Conservation (phyloP, 768 basidiomycete species). For the Hebeloma cylindrosporum region DNA sequence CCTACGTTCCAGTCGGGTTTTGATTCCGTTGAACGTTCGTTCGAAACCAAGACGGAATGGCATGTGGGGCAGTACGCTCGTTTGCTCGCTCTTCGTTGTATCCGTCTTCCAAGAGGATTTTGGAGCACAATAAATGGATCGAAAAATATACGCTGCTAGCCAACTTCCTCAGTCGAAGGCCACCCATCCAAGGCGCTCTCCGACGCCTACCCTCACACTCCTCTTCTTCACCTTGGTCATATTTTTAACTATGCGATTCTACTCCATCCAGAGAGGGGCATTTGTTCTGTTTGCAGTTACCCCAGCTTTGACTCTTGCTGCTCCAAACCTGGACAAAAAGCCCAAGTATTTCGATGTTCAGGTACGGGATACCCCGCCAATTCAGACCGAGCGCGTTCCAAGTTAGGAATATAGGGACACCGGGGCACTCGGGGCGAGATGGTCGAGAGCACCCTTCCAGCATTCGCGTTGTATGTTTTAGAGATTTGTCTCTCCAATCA, state of each 20-base stretch:
- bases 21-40: conserved; percentile 9
- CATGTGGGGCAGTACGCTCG: conserved; percentile 1
- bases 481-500: too few relatives aligned
- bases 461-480: conserved; percentile 67
- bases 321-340: conserved; percentile 5
- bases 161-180: too few relatives aligned
- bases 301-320: conserved; percentile 7
- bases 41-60: neutral
- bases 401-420: conserved; percentile 50
- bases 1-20: conserved; percentile 10
- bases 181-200: too few relatives aligned
- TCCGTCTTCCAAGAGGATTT: too few relatives aligned
- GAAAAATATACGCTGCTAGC: too few relatives aligned
- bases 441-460: conserved; percentile 69
- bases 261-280: conserved; percentile 4
- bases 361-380: conserved; percentile 26
- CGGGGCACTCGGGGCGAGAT: conserved; percentile 76
- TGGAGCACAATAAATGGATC: too few relatives aligned
- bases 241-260: conserved; percentile 7
- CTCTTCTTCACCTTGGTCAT: too few relatives aligned
- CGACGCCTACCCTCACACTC: too few relatives aligned
- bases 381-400: neutral
- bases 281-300: conserved; percentile 8
- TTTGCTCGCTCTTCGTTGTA: neutral
- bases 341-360: conserved; percentile 50